Conservation (phyloP, 106 monocot species). For the Dendrobium officinale region DNA sequence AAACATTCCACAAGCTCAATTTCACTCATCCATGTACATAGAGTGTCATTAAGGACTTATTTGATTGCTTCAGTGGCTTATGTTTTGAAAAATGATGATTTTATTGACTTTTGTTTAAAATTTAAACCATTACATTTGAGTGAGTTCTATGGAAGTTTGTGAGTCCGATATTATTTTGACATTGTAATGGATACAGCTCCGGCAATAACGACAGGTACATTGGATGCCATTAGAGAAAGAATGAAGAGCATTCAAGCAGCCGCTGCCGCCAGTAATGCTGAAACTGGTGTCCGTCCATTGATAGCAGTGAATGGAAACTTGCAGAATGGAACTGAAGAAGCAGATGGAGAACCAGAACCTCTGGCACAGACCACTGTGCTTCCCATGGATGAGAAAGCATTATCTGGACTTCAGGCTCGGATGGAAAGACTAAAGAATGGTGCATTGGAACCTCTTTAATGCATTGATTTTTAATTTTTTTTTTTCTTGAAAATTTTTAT, state of each 20-base stretch:
- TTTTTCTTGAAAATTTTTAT: neutral
- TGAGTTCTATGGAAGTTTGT: no score
- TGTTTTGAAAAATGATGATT: no score
- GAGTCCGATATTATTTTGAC: neutral
- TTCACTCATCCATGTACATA: no score
- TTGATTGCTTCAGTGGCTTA: no score
- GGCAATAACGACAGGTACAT: slow-evolving; percentile 46
- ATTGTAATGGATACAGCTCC: slow-evolving; percentile 21
- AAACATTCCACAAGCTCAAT: neutral
- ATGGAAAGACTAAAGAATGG: slow-evolving; percentile 99
- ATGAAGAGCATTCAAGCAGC: slow-evolving; percentile 98
- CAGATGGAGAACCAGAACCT: slow-evolving; percentile 33
- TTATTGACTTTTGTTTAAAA: no score
- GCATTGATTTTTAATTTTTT: neutral
- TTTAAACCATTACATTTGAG: no score
- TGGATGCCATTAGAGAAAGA: slow-evolving; percentile 87
- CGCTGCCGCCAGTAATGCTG: slow-evolving; percentile 54
- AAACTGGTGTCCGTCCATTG: slow-evolving; percentile 37
- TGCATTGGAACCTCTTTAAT: slow-evolving; percentile 61
- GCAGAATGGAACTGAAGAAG: slow-evolving; percentile 18
- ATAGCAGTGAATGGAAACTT: slow-evolving; percentile 42
- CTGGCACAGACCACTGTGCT: slow-evolving; percentile 26
- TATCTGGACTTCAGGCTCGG: slow-evolving; percentile 90
- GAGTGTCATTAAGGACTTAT: no score
- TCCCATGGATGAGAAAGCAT: slow-evolving; percentile 91